A percentile compares a stretch with the other conserved stretches of the same genome.
Evolutionary conservation across 2,329 filamentous ascomycete species (phyloP).

Genomic region (Fusarium camptoceras): DNA sequence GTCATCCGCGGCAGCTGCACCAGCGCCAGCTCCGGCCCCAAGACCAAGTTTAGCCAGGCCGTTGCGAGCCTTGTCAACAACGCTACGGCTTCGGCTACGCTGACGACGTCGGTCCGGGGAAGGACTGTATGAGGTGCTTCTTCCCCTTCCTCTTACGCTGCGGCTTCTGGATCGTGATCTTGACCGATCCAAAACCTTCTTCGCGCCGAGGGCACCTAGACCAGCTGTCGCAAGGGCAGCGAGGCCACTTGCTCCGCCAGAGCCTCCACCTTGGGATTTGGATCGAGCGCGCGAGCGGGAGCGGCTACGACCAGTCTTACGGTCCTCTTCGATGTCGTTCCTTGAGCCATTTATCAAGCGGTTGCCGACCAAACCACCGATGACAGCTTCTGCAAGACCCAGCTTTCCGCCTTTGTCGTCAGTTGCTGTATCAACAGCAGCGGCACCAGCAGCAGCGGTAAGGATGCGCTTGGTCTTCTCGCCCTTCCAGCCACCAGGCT

Average conservation of each 20-base stretch:
- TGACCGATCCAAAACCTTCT: slow-evolving; percentile 70
- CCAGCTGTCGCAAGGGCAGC: slow-evolving; percentile 73
- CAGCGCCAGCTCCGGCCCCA: slow-evolving; percentile 61
- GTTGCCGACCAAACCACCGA: slow-evolving; percentile 89
- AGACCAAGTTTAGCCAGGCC: slow-evolving; percentile 72
- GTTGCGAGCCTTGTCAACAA: slow-evolving; percentile 72
- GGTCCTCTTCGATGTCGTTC: slow-evolving; percentile 73
- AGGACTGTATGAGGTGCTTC: slow-evolving; percentile 58
- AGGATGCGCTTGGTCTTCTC: slow-evolving; percentile 92
- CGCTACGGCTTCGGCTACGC: slow-evolving; percentile 70
- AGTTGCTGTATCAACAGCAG: slow-evolving; percentile 83
- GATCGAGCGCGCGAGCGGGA: slow-evolving; percentile 76
- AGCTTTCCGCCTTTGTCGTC: slow-evolving; percentile 82
- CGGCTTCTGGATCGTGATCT: slow-evolving; percentile 67
- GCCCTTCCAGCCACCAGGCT: slow-evolving; percentile 89
- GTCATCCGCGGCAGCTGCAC: slow-evolving; percentile 51
- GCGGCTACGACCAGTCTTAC: slow-evolving; percentile 71
- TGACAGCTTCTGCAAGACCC: slow-evolving; percentile 85
- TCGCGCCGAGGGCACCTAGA: slow-evolving; percentile 69
- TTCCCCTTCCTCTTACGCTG: slow-evolving; percentile 64
- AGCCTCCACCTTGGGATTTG: slow-evolving; percentile 57
- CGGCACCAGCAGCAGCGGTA: slow-evolving; percentile 87
- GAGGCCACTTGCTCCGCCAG: slow-evolving; percentile 60
- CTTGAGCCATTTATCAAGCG: slow-evolving; percentile 84
- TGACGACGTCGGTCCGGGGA: slow-evolving; percentile 59